Conservation (phyloP, 2,329 filamentous ascomycete genomes). For the Exutisphaerella laricina region DNA sequence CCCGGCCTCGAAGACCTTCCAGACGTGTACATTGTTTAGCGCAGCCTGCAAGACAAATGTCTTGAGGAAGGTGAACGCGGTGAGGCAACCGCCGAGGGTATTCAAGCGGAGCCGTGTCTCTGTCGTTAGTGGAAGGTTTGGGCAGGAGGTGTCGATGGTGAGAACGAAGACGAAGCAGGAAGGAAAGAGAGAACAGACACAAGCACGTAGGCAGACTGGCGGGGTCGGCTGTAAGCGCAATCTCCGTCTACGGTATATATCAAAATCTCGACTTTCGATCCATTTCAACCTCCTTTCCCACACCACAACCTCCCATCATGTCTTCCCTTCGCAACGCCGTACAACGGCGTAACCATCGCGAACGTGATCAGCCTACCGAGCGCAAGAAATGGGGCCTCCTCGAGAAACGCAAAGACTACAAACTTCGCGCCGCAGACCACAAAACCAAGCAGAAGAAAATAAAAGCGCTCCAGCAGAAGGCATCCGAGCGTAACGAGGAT, state of each 20-base stretch:
- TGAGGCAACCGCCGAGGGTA: background rate
- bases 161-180: no score
- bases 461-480: conserved; percentile 55
- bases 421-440: conserved; percentile 59
- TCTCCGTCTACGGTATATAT: conserved; percentile 1
- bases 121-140: background rate
- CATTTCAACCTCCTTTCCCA: background rate
- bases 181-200: no score
- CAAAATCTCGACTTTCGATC: background rate
- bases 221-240: background rate
- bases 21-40: background rate
- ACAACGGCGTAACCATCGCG: conserved; percentile 77
- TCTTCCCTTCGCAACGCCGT: conserved; percentile 59
- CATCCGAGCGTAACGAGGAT: conserved; percentile 57
- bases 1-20: background rate
- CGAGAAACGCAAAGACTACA: conserved; percentile 88
- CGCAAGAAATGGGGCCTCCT: conserved; percentile 83
- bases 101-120: background rate
- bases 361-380: conserved; percentile 80
- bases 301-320: conserved; percentile 35
- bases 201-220: background rate
- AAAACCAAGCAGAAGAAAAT: conserved; percentile 57
- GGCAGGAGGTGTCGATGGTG: background rate
- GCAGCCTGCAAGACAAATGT: background rate
- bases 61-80: background rate